phyloP scores from a whole-genome alignment of 352 stramenopile species.

The Discostella stelligera region DNA sequence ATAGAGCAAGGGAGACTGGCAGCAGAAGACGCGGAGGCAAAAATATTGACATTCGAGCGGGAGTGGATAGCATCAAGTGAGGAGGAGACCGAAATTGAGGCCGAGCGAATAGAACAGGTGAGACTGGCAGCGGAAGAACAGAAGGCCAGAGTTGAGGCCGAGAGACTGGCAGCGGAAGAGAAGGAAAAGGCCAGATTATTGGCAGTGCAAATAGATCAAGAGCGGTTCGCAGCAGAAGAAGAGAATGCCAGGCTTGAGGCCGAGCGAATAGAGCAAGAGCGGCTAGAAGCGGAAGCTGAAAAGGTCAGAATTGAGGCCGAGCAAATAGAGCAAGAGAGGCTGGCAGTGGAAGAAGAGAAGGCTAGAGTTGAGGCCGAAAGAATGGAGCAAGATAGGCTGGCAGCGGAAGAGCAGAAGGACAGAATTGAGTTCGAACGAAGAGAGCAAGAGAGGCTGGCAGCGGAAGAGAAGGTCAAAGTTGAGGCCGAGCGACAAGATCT shows the following conservation, averaged over 20 bases:
- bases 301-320: slow-evolving; percentile 4
- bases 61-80: slow-evolving; percentile 4
- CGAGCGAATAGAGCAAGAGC: slow-evolving; percentile 7
- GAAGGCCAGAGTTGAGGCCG: neutral
- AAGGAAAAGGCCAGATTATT: neutral
- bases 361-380: slow-evolving; percentile 2
- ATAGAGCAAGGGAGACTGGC: slow-evolving; percentile 7
- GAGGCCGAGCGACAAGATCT: too few relatives aligned
- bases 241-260: neutral
- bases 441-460: too few relatives aligned
- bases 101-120: slow-evolving; percentile 4
- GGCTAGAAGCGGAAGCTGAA: slow-evolving; percentile 10
- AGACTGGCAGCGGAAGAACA: neutral
- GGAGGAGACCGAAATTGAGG: slow-evolving; percentile 1
- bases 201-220: neutral
- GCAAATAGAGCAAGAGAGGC: slow-evolving; percentile 5
- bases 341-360: slow-evolving; percentile 11
- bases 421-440: too few relatives aligned
- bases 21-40: slow-evolving; percentile 6
- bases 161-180: slow-evolving; percentile 14
- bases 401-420: neutral
- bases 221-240: slow-evolving; percentile 15
- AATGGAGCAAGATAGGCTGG: slow-evolving; percentile 1
- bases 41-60: slow-evolving; percentile 1
- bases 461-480: too few relatives aligned